Evolutionary conservation across 306 rosid species (phyloP).

Genomic region (Hippophae tibetana): DNA sequence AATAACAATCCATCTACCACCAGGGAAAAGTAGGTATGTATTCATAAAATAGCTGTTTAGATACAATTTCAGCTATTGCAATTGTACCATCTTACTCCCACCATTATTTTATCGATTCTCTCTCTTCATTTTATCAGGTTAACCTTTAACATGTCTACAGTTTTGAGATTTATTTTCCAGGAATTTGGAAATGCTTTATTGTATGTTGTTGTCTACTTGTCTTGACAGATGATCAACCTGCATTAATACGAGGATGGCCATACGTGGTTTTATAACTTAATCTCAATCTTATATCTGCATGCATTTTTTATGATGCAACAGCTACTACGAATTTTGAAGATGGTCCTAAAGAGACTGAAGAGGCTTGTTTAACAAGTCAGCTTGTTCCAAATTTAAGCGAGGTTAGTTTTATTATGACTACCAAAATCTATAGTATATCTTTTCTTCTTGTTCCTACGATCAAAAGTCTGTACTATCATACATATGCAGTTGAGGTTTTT

Average conservation of each 20-base stretch:
- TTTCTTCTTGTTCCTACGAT: neutral
- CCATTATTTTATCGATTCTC: neutral
- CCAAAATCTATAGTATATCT: neutral
- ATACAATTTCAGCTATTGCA: too few species aligned
- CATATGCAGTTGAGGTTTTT: too few species aligned
- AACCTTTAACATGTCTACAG: neutral
- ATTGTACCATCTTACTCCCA: neutral
- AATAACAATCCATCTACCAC: too few species aligned
- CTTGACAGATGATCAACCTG: neutral
- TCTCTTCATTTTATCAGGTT: neutral
- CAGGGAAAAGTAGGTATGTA: too few species aligned
- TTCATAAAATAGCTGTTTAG: too few species aligned
- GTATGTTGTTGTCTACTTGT: neutral
- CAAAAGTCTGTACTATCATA: too few species aligned
- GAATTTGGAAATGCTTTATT: neutral
- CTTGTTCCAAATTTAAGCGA: conserved; percentile 45
- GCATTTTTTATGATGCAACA: conserved; percentile 26
- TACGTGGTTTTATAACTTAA: neutral
- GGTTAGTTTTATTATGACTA: conserved; percentile 29
- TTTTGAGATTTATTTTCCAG: neutral
- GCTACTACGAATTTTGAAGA: conserved; percentile 37
- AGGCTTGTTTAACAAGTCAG: conserved; percentile 33
- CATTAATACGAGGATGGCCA: neutral
- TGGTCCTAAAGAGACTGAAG: conserved; percentile 34
- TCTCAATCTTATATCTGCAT: conserved; percentile 13